Percentiles rank a stretch among this genome's conserved stretches.
phyloP scores from a whole-genome alignment of 139 green algal species.

The Ostreobium quekettii region DNA sequence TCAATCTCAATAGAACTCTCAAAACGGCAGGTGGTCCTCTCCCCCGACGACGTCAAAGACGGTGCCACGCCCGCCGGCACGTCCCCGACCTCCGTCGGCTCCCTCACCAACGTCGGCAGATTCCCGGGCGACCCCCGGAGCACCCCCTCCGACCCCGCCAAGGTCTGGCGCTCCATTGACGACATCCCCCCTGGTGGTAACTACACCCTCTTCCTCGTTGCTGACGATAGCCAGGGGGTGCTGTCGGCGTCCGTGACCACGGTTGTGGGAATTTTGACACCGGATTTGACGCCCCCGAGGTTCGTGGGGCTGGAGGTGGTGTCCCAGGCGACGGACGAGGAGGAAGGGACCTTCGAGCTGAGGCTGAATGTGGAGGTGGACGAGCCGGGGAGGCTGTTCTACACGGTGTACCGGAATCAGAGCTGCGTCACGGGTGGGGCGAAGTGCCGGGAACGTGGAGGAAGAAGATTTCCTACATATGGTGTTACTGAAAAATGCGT shows the following conservation, averaged over 20 bases:
- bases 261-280: neutral
- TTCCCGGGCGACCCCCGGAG: neutral
- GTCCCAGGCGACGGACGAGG: neutral
- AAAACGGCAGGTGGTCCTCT: too few species aligned
- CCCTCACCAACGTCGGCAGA: neutral
- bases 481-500: too few species aligned
- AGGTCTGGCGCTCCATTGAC: neutral
- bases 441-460: too few species aligned
- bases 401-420: neutral
- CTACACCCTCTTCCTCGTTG: neutral
- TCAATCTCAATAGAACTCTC: too few species aligned
- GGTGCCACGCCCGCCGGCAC: neutral
- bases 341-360: neutral
- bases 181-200: neutral
- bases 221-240: neutral
- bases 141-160: neutral
- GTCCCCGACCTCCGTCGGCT: neutral
- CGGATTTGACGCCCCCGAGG: neutral
- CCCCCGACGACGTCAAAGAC: neutral
- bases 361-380: neutral
- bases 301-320: neutral
- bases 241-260: neutral
- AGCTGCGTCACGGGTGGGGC: neutral
- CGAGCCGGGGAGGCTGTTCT: neutral
- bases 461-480: too few species aligned